Base-by-base conservation (phyloP, 192 early-diverging fungal genomes). In the Backusella psychrophila region DNA sequence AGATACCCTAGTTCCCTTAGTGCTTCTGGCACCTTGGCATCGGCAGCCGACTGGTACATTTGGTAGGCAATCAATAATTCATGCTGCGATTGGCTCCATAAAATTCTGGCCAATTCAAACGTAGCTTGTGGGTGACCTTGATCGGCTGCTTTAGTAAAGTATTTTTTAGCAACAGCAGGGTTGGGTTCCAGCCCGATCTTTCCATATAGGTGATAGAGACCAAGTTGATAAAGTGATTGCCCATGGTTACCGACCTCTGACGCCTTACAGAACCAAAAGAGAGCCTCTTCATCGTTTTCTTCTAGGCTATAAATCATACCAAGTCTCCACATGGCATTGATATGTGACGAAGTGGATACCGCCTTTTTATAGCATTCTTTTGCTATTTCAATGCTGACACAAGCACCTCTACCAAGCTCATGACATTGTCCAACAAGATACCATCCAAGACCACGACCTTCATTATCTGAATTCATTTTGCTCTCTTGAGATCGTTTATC, bases 181-280 rank as follows among this genome's bases (percentile, higher is more conserved):
- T 81, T 71, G 6, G 23, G 52, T 5, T 74, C 75, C 14, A 81
- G 31, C n/a, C 72, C 72, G 70, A 67, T 72, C 4, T 70, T 42
- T 11, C 80, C 75, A 35, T 74, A 44, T n/a, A 53, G 26, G 9
- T 81, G 80, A 65, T 49, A 81, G 7, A 81, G 35, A 19, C 80
- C 80, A 12, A 77, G 44, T 1, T 72, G 52, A 39, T 81, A 81
- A 26, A 63, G 71, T 39, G 80, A 71, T 26, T 69, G 65, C 3
- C 49, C 41, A 49, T 77, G 72, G 1, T 35, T 56, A 2, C 76
- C 80, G 3, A 21, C 23, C 34, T 75, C 70, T 15, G 80, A 75
- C 41, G 80, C 80, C 52, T 69, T 73, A 19, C 75, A 66, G 49
- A 74, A 81, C 66, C 80, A 81, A 29, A 77, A 72, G 6, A 81